phyloP scores from a whole-genome alignment of 306 rosid species.

The Ammopiptanthus mongolicus region DNA sequence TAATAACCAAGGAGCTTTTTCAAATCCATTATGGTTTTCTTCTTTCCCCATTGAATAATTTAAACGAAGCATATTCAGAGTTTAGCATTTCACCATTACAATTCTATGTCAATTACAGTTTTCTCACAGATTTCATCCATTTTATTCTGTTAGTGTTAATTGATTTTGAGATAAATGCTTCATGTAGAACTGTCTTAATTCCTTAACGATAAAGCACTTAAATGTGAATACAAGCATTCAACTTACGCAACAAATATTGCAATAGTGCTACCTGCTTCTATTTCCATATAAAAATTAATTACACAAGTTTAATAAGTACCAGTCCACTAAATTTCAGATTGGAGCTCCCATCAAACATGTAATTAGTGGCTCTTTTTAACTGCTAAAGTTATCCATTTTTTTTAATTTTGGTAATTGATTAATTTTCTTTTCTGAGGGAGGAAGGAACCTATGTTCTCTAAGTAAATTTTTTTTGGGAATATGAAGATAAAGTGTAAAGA shows the following conservation, averaged over 20 bases:
- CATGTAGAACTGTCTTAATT: background rate
- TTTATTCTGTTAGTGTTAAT: background rate
- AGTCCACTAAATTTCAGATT: background rate
- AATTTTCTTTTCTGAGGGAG: background rate
- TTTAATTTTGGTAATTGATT: background rate
- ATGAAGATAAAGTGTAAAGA: background rate
- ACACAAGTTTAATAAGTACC: background rate
- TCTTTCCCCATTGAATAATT: background rate
- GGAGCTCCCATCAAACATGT: background rate
- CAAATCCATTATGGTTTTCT: background rate
- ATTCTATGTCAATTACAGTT: background rate
- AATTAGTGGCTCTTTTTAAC: background rate
- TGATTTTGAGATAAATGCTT: background rate
- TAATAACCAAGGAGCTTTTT: background rate
- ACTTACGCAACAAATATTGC: too few relatives aligned
- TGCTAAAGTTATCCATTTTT: background rate
- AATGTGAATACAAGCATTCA: background rate
- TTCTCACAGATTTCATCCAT: background rate
- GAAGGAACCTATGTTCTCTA: background rate
- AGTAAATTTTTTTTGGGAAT: background rate
- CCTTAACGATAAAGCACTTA: conserved; percentile 5
- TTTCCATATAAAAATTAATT: background rate
- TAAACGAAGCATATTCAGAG: background rate
- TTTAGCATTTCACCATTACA: background rate
- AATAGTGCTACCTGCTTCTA: background rate